Evolutionary conservation across 2,329 filamentous ascomycete species (phyloP).

Genomic region (Fusarium succisae): DNA sequence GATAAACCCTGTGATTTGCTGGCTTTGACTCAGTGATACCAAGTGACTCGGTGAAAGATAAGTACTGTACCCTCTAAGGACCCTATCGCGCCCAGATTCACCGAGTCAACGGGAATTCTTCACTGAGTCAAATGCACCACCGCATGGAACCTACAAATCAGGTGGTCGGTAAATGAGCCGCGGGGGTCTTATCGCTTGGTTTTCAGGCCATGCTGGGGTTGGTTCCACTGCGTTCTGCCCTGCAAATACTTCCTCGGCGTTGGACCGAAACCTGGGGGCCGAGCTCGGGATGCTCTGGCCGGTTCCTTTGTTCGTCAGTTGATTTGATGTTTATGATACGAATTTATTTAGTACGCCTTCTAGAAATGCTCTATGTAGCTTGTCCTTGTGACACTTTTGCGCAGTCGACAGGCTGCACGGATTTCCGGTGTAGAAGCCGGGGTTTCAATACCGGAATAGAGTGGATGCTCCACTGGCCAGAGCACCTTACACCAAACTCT

Average conservation of each 20-base stretch:
- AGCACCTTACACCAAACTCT: background rate
- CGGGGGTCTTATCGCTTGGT: slow-evolving; percentile 17
- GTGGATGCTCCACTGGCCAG: background rate
- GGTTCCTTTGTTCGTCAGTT: background rate
- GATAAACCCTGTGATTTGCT: slow-evolving; percentile 14
- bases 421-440: background rate
- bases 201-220: background rate
- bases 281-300: slow-evolving; percentile 10
- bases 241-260: slow-evolving; percentile 9
- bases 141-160: slow-evolving; percentile 6
- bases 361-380: slow-evolving; percentile 5
- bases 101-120: slow-evolving; percentile 22
- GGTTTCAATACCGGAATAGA: background rate
- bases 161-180: slow-evolving; percentile 17
- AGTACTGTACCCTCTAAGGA: background rate
- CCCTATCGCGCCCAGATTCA: slow-evolving; percentile 13
- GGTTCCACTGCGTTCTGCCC: background rate
- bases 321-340: background rate
- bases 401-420: background rate
- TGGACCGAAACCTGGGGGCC: slow-evolving; percentile 23
- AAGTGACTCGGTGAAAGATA: slow-evolving; percentile 34
- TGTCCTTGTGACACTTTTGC: slow-evolving; percentile 7
- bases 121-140: slow-evolving; percentile 23
- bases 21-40: slow-evolving; percentile 32
- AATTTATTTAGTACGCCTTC: background rate